phyloP scores from a whole-genome alignment of 495 filamentous ascomycete genomes.

The Aspergillus heteromorphus region DNA sequence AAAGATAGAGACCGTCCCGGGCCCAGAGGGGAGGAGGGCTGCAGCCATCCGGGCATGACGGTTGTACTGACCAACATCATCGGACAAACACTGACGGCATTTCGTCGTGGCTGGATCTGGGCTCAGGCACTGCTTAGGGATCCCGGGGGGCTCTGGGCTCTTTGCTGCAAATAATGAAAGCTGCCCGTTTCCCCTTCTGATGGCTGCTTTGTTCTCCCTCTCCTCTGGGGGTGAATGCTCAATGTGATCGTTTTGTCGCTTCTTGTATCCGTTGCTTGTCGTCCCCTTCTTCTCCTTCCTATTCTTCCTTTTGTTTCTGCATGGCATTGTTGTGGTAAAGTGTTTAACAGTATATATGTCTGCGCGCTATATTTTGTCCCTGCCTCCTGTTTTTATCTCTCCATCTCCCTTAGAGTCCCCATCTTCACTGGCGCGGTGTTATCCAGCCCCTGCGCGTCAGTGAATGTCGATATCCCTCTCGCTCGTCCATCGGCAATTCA shows the following conservation, averaged over 20 bases:
- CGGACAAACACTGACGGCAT: conserved; percentile 21
- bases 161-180: too few relatives aligned
- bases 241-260: neutral
- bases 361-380: neutral
- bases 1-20: neutral
- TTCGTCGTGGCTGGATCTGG: conserved; percentile 3
- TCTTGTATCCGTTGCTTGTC: neutral
- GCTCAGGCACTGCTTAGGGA: neutral
- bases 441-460: conserved; percentile 4
- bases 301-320: neutral
- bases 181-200: conserved; percentile 3
- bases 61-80: conserved; percentile 23
- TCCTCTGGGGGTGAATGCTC: neutral
- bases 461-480: conserved; percentile 15
- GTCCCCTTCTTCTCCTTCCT: neutral
- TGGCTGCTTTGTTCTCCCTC: neutral
- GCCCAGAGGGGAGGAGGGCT: conserved; percentile 11
- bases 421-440: conserved; percentile 7
- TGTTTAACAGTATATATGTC: neutral
- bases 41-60: conserved; percentile 21
- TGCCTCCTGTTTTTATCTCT: neutral
- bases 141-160: conserved; percentile 2
- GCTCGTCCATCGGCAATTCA: conserved; percentile 2
- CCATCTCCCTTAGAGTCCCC: neutral
- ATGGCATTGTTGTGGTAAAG: neutral